These are phyloP conservation scores for Endocarpon pusillum DNA, from an alignment of 495 filamentous ascomycete genomes.

Conservation along the genomic window DNA sequence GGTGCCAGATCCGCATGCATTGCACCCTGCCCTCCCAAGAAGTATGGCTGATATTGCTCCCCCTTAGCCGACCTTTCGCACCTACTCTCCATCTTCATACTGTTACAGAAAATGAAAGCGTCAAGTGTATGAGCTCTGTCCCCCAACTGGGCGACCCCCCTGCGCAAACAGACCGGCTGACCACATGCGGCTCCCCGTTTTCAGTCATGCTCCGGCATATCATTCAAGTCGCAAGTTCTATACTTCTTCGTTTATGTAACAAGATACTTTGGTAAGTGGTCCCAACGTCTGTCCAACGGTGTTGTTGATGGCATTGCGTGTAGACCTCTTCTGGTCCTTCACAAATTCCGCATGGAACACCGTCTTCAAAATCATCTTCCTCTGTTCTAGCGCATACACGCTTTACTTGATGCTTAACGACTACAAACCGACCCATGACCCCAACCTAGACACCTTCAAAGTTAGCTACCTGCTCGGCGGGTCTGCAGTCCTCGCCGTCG, in stretches of 20 bases:
- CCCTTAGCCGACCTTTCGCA: constrained; percentile 78
- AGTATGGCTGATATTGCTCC: constrained; percentile 3
- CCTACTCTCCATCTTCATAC: constrained; percentile 81
- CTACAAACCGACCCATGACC: constrained; percentile 91
- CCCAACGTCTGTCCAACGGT: not conserved
- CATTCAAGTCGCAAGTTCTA: constrained; percentile 90
- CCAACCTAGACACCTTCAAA: constrained; percentile 90
- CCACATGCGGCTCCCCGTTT: no score
- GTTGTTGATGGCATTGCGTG: not conserved
- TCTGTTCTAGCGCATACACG: constrained; percentile 73
- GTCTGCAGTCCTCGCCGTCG: constrained; percentile 56
- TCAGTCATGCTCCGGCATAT: constrained; percentile 91
- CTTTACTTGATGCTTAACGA: constrained; percentile 93
- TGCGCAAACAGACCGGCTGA: no score
- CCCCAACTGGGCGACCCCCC: no score
- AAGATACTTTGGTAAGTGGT: constrained; percentile 61
- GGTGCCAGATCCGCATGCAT: constrained; percentile 10
- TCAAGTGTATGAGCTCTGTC: constrained; percentile 62
- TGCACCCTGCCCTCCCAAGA: not conserved
- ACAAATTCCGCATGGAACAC: constrained; percentile 71
- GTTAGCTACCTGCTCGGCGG: constrained; percentile 78
- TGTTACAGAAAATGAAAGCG: constrained; percentile 87
- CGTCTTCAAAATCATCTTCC: constrained; percentile 90
- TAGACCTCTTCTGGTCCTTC: constrained; percentile 81
- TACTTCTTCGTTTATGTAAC: constrained; percentile 89